phyloP scores from a whole-genome alignment of 2,329 filamentous ascomycete species.

The Pseudogymnoascus verrucosus region DNA sequence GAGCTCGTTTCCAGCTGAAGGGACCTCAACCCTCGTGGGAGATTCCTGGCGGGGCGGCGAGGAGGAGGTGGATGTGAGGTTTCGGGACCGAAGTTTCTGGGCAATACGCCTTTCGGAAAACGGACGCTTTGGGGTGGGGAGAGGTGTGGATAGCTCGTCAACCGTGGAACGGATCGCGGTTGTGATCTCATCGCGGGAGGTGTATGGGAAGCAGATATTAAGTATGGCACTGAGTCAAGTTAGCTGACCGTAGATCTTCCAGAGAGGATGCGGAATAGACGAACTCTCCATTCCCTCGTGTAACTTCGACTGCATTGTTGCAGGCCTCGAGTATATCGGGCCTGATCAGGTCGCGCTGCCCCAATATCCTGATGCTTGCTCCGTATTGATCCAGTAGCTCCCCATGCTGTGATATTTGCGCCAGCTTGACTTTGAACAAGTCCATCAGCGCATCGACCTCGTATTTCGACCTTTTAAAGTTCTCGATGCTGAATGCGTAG shows the following conservation, averaged over 20 bases:
- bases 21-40: constrained; percentile 41
- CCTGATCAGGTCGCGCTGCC: constrained; percentile 74
- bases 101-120: constrained; percentile 86
- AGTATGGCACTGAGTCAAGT: constrained; percentile 48
- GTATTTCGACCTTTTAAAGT: constrained; percentile 94
- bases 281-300: constrained; percentile 75
- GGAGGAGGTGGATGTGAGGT: constrained; percentile 29
- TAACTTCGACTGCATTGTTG: constrained; percentile 77
- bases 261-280: constrained; percentile 16
- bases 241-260: constrained; percentile 5
- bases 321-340: constrained; percentile 84
- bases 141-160: constrained; percentile 70
- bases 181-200: constrained; percentile 90
- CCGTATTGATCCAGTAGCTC: constrained; percentile 90
- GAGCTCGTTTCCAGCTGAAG: constrained; percentile 33
- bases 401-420: constrained; percentile 85
- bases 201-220: constrained; percentile 98
- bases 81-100: constrained; percentile 71
- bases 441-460: constrained; percentile 97
- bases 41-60: constrained; percentile 25
- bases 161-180: constrained; percentile 83
- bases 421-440: constrained; percentile 90
- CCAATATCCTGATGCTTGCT: constrained; percentile 75
- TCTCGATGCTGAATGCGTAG: constrained; percentile 98
- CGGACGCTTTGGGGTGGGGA: constrained; percentile 55